Percentiles rank a stretch among this genome's conserved stretches.
Conservation (phyloP, 805 yeast species). For the Spathaspora sp. region DNA sequence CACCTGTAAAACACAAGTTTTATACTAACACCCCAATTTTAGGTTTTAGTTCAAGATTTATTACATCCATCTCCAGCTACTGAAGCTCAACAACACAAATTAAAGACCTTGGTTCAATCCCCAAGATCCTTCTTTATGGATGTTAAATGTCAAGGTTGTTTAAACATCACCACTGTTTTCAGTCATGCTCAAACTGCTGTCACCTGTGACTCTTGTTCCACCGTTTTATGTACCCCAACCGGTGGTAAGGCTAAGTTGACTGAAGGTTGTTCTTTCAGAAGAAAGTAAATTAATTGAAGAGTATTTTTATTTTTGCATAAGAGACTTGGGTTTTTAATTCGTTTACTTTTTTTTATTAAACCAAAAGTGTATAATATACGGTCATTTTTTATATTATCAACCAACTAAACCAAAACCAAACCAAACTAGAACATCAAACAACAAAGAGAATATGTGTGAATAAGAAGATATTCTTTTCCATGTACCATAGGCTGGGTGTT, state of each 20-base stretch:
- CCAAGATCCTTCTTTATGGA: slow-evolving; percentile 99
- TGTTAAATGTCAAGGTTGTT: slow-evolving; percentile 99
- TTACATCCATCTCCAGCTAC: slow-evolving; percentile 96
- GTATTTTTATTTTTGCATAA: not conserved
- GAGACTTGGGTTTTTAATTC: not conserved
- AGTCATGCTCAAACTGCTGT: slow-evolving; percentile 99
- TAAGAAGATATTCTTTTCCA: not conserved
- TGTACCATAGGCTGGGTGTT: slow-evolving; percentile 5
- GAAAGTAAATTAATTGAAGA: slow-evolving; percentile 60
- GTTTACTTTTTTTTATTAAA: not conserved
- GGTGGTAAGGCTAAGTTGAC: slow-evolving; percentile 99
- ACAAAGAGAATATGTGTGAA: not conserved
- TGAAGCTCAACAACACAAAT: slow-evolving; percentile 96
- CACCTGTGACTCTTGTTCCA: slow-evolving; percentile 97
- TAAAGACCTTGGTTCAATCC: slow-evolving; percentile 93
- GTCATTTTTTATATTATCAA: not conserved
- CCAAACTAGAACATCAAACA: not conserved
- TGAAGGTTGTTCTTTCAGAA: slow-evolving; percentile 99
- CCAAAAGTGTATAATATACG: slow-evolving; percentile 2
- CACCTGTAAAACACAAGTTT: not conserved
- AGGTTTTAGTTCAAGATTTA: slow-evolving; percentile 98
- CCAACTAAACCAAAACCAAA: not conserved
- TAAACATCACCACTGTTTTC: slow-evolving; percentile 98
- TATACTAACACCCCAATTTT: not conserved
- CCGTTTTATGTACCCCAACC: slow-evolving; percentile 97